A percentile compares a stretch with the other conserved stretches of the same genome.
Conservation (phyloP, 2,329 filamentous ascomycete genomes). For the Aspergillus sp. region DNA sequence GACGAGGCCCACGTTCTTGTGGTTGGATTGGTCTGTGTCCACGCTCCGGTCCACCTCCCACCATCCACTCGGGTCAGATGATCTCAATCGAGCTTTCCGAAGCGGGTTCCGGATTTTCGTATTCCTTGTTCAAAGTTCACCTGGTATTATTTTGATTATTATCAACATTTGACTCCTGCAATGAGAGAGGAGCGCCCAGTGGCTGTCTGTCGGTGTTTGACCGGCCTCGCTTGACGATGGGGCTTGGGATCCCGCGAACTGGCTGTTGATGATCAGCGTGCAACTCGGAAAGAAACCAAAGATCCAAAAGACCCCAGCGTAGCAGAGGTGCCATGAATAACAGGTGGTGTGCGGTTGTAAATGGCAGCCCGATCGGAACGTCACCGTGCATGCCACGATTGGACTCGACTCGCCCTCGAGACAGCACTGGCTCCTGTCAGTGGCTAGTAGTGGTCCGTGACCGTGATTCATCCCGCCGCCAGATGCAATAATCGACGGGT, state of each 20-base stretch:
- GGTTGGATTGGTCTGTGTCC: slow-evolving; percentile 10
- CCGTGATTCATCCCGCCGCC: background rate
- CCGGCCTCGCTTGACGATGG: background rate
- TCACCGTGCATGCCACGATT: slow-evolving; percentile 19
- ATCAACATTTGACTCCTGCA: background rate
- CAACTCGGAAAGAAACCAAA: background rate
- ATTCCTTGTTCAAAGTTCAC: background rate
- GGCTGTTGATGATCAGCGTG: background rate
- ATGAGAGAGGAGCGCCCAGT: background rate
- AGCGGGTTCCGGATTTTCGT: background rate
- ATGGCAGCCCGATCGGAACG: slow-evolving; percentile 19
- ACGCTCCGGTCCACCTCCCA: slow-evolving; percentile 12
- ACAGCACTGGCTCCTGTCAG: background rate
- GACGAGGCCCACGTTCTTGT: slow-evolving; percentile 6
- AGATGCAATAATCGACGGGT: slow-evolving; percentile 10
- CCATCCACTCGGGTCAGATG: slow-evolving; percentile 16
- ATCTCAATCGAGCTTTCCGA: slow-evolving; percentile 8
- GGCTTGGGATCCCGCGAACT: background rate
- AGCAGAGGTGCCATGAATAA: too few relatives aligned
- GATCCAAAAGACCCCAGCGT: background rate
- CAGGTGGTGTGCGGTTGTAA: slow-evolving; percentile 2
- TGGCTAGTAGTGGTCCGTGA: slow-evolving; percentile 11
- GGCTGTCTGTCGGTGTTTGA: background rate
- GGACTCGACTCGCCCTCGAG: slow-evolving; percentile 3
- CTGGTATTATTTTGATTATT: background rate